Conservation (phyloP, 371 early-diverging fungal species). For the Mortierella sp. region DNA sequence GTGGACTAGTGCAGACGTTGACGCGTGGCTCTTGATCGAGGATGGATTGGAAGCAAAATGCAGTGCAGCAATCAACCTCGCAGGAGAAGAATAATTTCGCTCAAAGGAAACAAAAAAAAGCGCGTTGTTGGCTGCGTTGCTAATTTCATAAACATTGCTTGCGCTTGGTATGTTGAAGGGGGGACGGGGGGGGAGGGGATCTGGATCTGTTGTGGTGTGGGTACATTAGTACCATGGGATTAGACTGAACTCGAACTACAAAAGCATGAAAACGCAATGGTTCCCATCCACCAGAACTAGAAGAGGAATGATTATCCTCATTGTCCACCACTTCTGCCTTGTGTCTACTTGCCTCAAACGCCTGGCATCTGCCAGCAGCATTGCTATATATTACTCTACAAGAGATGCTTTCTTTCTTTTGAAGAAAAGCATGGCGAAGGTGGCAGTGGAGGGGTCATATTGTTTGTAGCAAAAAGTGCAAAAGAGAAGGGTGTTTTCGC, state of each 20-base stretch:
- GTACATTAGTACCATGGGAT: not conserved
- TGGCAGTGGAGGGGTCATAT: too few relatives aligned
- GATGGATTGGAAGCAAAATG: not conserved
- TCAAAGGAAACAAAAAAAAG: not conserved
- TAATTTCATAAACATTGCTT: not conserved
- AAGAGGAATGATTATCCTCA: too few relatives aligned
- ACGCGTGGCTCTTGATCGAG: not conserved
- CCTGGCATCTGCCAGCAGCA: too few relatives aligned
- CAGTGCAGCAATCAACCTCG: not conserved
- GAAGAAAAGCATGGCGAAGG: too few relatives aligned
- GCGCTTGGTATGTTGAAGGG: not conserved
- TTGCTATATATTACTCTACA: too few relatives aligned
- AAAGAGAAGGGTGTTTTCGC: too few relatives aligned
- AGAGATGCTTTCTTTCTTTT: too few relatives aligned
- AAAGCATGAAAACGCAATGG: not conserved
- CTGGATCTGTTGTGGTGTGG: not conserved
- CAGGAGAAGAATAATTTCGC: not conserved
- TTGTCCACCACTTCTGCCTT: too few relatives aligned
- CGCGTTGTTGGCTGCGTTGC: slow-evolving; percentile 3
- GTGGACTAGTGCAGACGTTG: not conserved
- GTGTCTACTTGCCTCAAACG: too few relatives aligned
- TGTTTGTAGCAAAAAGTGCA: too few relatives aligned
- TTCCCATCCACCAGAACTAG: too few relatives aligned
- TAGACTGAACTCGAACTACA: not conserved
- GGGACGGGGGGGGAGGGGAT: not conserved